Evolutionary conservation across 2,329 filamentous ascomycete genomes (phyloP).

Genomic region (Scedosporium boydii): DNA sequence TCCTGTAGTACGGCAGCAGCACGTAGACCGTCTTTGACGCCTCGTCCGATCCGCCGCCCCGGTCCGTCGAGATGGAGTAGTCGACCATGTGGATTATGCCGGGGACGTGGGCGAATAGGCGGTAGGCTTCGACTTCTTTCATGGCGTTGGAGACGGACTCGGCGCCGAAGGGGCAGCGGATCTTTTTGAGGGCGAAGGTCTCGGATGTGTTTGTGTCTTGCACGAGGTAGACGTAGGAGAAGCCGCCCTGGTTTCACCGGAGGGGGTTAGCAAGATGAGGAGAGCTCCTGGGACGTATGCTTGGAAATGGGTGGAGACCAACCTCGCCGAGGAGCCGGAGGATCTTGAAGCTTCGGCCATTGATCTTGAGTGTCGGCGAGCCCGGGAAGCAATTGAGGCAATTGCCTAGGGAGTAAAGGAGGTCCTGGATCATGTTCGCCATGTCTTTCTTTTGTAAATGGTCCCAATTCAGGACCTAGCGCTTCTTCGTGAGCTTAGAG

Average conservation of each 20-base stretch:
- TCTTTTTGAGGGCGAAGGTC: slow-evolving; percentile 95
- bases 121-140: slow-evolving; percentile 96
- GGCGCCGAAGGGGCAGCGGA: slow-evolving; percentile 93
- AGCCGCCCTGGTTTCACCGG: slow-evolving; percentile 61
- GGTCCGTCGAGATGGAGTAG: slow-evolving; percentile 70
- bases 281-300: background rate
- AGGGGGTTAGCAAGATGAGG: background rate
- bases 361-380: slow-evolving; percentile 90
- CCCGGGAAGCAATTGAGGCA: slow-evolving; percentile 96
- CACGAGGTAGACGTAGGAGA: slow-evolving; percentile 98
- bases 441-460: slow-evolving; percentile 31
- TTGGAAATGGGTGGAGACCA: slow-evolving; percentile 16
- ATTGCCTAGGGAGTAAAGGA: slow-evolving; percentile 85
- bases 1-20: slow-evolving; percentile 85
- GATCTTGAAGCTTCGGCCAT: slow-evolving; percentile 91
- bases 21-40: slow-evolving; percentile 90
- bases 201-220: slow-evolving; percentile 78
- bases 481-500: background rate
- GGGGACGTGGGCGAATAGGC: slow-evolving; percentile 70
- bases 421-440: slow-evolving; percentile 78
- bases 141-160: slow-evolving; percentile 92
- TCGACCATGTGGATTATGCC: slow-evolving; percentile 85
- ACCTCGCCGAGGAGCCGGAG: slow-evolving; percentile 87
- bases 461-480: background rate
- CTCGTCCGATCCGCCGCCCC: slow-evolving; percentile 46